Conservation (phyloP, 1,284 basidiomycete species). For the Singerocomus rubriflavus region DNA sequence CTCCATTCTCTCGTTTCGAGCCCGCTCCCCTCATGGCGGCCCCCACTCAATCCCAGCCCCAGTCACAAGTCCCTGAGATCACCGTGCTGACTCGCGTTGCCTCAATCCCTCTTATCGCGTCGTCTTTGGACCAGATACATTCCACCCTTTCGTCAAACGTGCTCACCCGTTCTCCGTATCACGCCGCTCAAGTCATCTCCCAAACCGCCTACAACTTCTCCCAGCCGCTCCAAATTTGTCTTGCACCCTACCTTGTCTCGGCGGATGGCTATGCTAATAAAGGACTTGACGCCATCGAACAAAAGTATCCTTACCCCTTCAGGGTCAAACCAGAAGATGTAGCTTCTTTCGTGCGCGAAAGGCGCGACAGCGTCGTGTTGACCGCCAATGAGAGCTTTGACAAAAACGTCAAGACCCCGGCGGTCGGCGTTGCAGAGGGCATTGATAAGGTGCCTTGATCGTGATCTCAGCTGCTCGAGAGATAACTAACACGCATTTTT, state of each 20-base stretch:
- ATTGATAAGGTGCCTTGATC: slow-evolving; percentile 62
- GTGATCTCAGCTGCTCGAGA: slow-evolving; percentile 11
- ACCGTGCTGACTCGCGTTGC: slow-evolving; percentile 61
- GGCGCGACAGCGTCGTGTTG: slow-evolving; percentile 51
- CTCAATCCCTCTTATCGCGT: slow-evolving; percentile 67
- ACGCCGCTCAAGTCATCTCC: slow-evolving; percentile 57
- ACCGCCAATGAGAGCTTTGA: slow-evolving; percentile 66
- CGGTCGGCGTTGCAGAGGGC: slow-evolving; percentile 57
- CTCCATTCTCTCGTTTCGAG: slow-evolving; percentile 2
- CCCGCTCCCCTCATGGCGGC: slow-evolving; percentile 36
- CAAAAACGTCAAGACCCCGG: slow-evolving; percentile 61
- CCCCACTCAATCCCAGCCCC: slow-evolving; percentile 37
- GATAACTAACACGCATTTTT: slow-evolving; percentile 12
- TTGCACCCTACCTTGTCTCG: slow-evolving; percentile 61
- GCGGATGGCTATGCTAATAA: slow-evolving; percentile 68
- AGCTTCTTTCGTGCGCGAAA: slow-evolving; percentile 53
- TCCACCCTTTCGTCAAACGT: slow-evolving; percentile 54
- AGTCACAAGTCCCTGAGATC: slow-evolving; percentile 45
- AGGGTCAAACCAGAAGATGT: slow-evolving; percentile 69
- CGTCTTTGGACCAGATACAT: slow-evolving; percentile 58
- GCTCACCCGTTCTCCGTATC: slow-evolving; percentile 62
- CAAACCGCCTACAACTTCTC: slow-evolving; percentile 58
- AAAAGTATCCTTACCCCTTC: slow-evolving; percentile 73
- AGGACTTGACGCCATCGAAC: slow-evolving; percentile 69
- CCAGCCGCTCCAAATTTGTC: slow-evolving; percentile 58